Evolutionary conservation across 139 green algal species (phyloP).

Genomic region (Tetraselmis chui): DNA sequence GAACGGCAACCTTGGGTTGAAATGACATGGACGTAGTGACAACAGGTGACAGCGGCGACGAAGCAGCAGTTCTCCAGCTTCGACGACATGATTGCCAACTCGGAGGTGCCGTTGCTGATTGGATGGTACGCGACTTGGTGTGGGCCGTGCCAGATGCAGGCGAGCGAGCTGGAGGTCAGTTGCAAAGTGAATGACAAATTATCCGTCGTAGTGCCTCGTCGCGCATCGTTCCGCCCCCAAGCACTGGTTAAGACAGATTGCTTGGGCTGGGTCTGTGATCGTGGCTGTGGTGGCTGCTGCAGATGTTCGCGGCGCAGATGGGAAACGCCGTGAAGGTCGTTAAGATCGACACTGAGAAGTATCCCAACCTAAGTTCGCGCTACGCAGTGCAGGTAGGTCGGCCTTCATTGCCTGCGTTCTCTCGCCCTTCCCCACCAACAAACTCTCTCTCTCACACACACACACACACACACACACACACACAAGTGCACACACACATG

Average conservation of each 20-base stretch:
- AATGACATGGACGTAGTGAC: no score
- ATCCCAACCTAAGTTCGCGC: conserved; percentile 46
- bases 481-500: neutral
- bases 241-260: neutral
- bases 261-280: neutral
- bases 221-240: no score
- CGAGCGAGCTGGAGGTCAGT: conserved; percentile 25
- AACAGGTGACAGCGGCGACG: conserved; percentile 6
- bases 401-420: no score
- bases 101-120: conserved; percentile 51
- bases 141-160: conserved; percentile 65
- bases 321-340: conserved; percentile 35
- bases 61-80: conserved; percentile 56
- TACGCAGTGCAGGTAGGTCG: conserved; percentile 54
- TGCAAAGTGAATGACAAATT: conserved; percentile 9
- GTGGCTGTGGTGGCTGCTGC: conserved; percentile 16
- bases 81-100: conserved; percentile 53
- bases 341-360: conserved; percentile 86
- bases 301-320: neutral
- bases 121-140: conserved; percentile 80
- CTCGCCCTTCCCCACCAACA: no score
- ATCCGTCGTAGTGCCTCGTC: neutral
- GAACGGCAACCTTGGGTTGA: no score
- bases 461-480: no score
- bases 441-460: no score